These are phyloP conservation scores for Tirmania nivea DNA, from an alignment of 495 filamentous ascomycete genomes.

Conservation along the genomic window DNA sequence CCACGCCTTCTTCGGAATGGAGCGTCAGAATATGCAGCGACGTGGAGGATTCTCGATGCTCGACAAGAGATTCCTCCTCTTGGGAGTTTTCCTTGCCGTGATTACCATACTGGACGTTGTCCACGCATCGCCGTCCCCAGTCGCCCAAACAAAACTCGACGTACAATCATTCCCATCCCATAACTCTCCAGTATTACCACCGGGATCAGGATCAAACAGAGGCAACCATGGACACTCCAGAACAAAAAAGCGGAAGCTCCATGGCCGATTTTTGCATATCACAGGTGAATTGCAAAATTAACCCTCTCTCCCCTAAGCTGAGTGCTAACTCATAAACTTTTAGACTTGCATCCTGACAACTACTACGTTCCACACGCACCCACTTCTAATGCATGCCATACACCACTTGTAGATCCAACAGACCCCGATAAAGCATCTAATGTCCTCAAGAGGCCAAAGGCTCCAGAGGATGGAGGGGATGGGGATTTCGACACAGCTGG, in stretches of 20 bases:
- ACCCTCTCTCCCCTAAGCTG: background rate
- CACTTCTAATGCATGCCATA: constrained; percentile 52
- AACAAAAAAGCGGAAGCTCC: constrained; percentile 25
- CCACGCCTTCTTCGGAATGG: too few species aligned
- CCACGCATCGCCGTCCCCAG: too few species aligned
- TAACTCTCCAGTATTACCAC: too few species aligned
- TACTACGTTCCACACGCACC: constrained; percentile 62
- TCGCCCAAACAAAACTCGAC: too few species aligned
- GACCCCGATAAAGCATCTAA: background rate
- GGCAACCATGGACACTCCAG: too few species aligned
- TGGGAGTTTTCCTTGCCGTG: too few species aligned
- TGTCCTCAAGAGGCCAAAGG: background rate
- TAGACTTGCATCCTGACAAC: constrained; percentile 78
- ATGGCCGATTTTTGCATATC: constrained; percentile 81
- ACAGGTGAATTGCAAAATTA: constrained; percentile 39
- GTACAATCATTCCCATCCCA: too few species aligned
- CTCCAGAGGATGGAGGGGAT: constrained; percentile 37
- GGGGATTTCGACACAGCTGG: constrained; percentile 30
- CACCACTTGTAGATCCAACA: background rate
- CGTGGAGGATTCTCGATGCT: too few species aligned
- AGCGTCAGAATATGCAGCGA: too few species aligned
- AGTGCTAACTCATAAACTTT: background rate
- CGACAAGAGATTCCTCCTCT: too few species aligned
- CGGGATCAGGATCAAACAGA: too few species aligned
- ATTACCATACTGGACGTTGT: too few species aligned